Evolutionary conservation across 805 yeast species (phyloP).

Genomic region (Kockiozyma suomiensis): DNA sequence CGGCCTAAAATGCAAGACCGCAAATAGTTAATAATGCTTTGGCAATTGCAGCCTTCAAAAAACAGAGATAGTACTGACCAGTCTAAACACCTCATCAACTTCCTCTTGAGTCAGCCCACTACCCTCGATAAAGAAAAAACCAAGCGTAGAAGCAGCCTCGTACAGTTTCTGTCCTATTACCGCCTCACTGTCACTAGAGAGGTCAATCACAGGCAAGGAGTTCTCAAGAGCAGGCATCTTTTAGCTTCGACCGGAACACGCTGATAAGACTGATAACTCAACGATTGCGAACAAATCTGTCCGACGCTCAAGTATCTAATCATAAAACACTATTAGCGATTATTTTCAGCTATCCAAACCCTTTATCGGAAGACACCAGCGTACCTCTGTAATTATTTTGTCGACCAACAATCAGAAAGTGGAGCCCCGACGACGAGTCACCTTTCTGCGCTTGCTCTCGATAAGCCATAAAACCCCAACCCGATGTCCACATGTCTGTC

Average conservation of each 20-base stretch:
- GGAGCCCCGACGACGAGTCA: too few relatives aligned
- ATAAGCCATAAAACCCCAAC: neutral
- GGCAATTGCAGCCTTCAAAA: neutral
- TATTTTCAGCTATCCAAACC: too few relatives aligned
- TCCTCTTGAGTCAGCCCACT: conserved; percentile 62
- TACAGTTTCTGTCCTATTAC: conserved; percentile 55
- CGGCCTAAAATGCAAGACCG: conserved; percentile 40
- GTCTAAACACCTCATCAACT: conserved; percentile 53
- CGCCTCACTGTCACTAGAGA: conserved; percentile 47
- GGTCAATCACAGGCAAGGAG: conserved; percentile 49
- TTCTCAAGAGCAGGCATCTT: conserved; percentile 4
- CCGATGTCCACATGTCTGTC: neutral
- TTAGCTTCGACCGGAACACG: neutral
- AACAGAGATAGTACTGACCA: conserved; percentile 35
- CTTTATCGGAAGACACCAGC: too few relatives aligned
- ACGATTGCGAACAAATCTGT: too few relatives aligned
- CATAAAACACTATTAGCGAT: too few relatives aligned
- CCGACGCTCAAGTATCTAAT: too few relatives aligned
- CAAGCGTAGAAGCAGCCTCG: conserved; percentile 63
- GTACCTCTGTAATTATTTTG: too few relatives aligned
- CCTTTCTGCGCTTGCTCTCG: too few relatives aligned
- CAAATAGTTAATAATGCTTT: neutral
- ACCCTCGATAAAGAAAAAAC: conserved; percentile 68
- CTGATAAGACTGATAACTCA: too few relatives aligned
- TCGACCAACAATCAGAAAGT: too few relatives aligned